These are phyloP conservation scores for Cytospora piceae DNA, from an alignment of 2,329 filamentous ascomycete species.

Conservation along the genomic window DNA sequence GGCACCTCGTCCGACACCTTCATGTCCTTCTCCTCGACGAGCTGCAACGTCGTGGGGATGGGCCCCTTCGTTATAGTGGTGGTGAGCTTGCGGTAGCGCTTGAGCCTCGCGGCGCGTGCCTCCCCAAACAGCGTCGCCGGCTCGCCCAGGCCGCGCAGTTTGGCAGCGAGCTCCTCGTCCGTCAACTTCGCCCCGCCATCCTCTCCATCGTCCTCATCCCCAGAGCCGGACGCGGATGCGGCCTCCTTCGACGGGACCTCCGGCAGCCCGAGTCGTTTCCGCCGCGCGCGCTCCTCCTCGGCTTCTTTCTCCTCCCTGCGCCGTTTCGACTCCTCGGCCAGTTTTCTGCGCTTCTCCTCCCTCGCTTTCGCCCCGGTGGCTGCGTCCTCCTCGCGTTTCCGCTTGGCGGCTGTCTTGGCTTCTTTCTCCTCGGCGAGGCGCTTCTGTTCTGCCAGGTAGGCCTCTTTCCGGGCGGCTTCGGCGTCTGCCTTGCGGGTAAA, in stretches of 20 bases:
- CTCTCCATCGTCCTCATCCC: slow-evolving; percentile 44
- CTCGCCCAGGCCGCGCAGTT: slow-evolving; percentile 72
- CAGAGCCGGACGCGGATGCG: slow-evolving; percentile 22
- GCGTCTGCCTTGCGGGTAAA: slow-evolving; percentile 84
- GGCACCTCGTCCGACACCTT: slow-evolving; percentile 70
- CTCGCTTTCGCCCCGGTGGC: slow-evolving; percentile 68
- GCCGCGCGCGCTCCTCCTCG: slow-evolving; percentile 70
- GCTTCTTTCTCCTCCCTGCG: slow-evolving; percentile 73
- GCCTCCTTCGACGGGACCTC: slow-evolving; percentile 57
- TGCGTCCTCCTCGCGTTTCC: slow-evolving; percentile 87
- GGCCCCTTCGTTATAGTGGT: slow-evolving; percentile 71
- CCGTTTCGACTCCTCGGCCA: slow-evolving; percentile 79
- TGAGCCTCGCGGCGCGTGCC: slow-evolving; percentile 67
- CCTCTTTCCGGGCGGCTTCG: slow-evolving; percentile 78
- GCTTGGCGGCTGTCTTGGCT: slow-evolving; percentile 74
- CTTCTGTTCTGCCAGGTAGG: slow-evolving; percentile 82
- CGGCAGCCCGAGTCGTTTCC: slow-evolving; percentile 80
- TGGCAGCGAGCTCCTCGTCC: slow-evolving; percentile 70
- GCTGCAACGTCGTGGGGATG: slow-evolving; percentile 81
- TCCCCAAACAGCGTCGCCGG: slow-evolving; percentile 83
- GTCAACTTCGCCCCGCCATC: slow-evolving; percentile 63
- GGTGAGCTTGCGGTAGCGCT: slow-evolving; percentile 70
- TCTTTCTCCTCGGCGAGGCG: slow-evolving; percentile 72
- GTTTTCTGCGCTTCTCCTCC: slow-evolving; percentile 78
- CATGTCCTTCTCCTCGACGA: slow-evolving; percentile 87